Percentiles rank a stretch among this genome's conserved stretches.
Evolutionary conservation across 139 green algal genomes (phyloP).

Genomic region (Micractinium conductrix): DNA sequence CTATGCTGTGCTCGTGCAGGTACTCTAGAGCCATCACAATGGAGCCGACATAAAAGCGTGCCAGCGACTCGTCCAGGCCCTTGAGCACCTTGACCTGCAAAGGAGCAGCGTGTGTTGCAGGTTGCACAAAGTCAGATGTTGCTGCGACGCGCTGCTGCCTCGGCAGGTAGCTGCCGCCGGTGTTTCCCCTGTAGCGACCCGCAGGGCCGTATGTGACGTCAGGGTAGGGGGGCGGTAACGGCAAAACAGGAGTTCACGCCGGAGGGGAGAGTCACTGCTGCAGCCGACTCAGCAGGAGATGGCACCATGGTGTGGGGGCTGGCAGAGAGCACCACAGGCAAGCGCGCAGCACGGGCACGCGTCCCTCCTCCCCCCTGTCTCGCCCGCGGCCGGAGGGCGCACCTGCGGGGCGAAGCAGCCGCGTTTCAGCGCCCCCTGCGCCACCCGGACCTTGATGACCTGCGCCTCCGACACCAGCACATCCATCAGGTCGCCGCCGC

Average conservation of each 20-base stretch:
- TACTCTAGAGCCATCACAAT: constrained; percentile 95
- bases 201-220: too few relatives aligned
- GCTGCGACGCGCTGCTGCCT: too few relatives aligned
- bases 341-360: too few relatives aligned
- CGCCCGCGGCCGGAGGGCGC: too few relatives aligned
- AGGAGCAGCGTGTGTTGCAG: too few relatives aligned
- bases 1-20: constrained; percentile 90
- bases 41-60: constrained; percentile 90
- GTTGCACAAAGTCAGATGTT: too few relatives aligned
- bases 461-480: constrained; percentile 88
- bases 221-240: too few relatives aligned
- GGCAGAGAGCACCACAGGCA: not conserved
- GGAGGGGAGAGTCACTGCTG: too few relatives aligned
- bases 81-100: constrained; percentile 67
- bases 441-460: constrained; percentile 73
- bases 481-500: constrained; percentile 96
- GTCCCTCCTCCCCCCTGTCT: too few relatives aligned
- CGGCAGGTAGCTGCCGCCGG: too few relatives aligned
- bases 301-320: not conserved
- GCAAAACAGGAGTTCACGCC: not conserved
- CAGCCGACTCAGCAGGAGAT: not conserved
- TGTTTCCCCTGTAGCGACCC: too few relatives aligned
- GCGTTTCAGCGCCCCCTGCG: constrained; percentile 50
- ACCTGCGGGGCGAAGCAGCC: constrained; percentile 64
- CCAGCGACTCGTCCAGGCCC: constrained; percentile 87